phyloP scores from a whole-genome alignment of 2,329 filamentous ascomycete species.

The Cryphonectria parasitica region DNA sequence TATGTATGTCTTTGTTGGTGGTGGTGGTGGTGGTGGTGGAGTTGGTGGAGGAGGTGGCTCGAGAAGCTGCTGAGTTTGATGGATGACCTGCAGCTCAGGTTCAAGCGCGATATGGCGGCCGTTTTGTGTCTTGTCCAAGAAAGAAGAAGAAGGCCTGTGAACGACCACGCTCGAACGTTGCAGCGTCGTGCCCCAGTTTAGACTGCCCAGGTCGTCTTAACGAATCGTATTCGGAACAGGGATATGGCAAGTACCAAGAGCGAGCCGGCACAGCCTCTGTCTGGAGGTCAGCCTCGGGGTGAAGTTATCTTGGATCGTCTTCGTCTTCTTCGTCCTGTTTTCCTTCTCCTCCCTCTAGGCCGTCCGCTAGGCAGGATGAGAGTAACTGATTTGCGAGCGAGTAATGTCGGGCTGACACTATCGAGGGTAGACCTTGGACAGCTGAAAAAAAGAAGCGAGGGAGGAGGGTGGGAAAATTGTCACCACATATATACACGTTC shows the following conservation, averaged over 20 bases:
- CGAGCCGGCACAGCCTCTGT: not conserved
- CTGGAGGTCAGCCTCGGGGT: conserved; percentile 1
- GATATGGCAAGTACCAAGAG: not conserved
- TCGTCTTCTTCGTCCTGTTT: not conserved
- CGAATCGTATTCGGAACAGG: conserved; percentile 6
- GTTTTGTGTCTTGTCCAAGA: not conserved
- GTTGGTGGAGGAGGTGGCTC: not conserved
- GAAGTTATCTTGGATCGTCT: not conserved
- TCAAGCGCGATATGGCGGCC: not conserved
- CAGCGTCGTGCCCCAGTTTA: conserved; percentile 3
- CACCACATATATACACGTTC: not conserved
- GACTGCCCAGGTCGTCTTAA: not conserved
- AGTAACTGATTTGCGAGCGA: not conserved
- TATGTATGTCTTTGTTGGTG: not conserved
- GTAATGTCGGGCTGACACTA: conserved; percentile 1
- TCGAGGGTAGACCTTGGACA: not conserved
- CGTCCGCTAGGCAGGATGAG: not conserved
- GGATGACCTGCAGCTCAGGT: not conserved
- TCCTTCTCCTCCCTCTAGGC: not conserved
- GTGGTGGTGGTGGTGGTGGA: not conserved
- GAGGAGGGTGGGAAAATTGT: not conserved
- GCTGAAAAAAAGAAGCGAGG: not conserved
- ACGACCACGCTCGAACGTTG: conserved; percentile 5
- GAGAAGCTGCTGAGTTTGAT: not conserved
- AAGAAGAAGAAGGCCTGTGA: not conserved